A percentile compares a stretch with the other conserved stretches of the same genome.
Evolutionary conservation across 805 yeast species (phyloP).

Genomic region (Zygosaccharomyces kombuchaensis): DNA sequence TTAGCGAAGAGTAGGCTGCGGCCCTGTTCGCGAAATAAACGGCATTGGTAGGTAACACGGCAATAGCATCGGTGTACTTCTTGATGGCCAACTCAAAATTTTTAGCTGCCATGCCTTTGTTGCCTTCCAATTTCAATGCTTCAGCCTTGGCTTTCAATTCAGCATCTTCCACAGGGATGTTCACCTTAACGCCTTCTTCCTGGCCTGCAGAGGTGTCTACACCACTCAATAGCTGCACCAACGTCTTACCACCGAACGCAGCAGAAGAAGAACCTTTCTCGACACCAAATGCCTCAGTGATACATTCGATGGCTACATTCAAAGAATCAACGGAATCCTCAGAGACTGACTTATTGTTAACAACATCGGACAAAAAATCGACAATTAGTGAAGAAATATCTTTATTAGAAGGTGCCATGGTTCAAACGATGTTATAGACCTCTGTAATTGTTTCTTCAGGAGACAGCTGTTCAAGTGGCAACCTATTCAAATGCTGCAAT

Average conservation of each 20-base stretch:
- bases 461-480: too few relatives aligned
- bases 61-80: slow-evolving; percentile 78
- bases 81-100: slow-evolving; percentile 68
- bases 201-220: slow-evolving; percentile 18
- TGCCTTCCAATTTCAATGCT: slow-evolving; percentile 77
- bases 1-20: slow-evolving; percentile 84
- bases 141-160: slow-evolving; percentile 74
- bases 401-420: slow-evolving; percentile 49
- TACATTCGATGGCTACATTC: slow-evolving; percentile 91
- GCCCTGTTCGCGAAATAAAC: slow-evolving; percentile 92
- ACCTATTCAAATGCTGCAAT: too few relatives aligned
- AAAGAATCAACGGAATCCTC: slow-evolving; percentile 83
- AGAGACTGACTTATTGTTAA: slow-evolving; percentile 57
- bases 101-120: slow-evolving; percentile 76
- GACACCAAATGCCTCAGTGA: slow-evolving; percentile 79
- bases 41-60: slow-evolving; percentile 63
- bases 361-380: slow-evolving; percentile 58
- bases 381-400: slow-evolving; percentile 72
- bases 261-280: slow-evolving; percentile 44
- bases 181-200: slow-evolving; percentile 37
- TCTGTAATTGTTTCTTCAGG: not conserved
- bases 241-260: slow-evolving; percentile 46
- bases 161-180: slow-evolving; percentile 41
- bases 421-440: not conserved
- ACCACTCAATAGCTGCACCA: slow-evolving; percentile 42